Conservation (phyloP, 495 filamentous ascomycete genomes). For the Penicillium tannophilum region DNA sequence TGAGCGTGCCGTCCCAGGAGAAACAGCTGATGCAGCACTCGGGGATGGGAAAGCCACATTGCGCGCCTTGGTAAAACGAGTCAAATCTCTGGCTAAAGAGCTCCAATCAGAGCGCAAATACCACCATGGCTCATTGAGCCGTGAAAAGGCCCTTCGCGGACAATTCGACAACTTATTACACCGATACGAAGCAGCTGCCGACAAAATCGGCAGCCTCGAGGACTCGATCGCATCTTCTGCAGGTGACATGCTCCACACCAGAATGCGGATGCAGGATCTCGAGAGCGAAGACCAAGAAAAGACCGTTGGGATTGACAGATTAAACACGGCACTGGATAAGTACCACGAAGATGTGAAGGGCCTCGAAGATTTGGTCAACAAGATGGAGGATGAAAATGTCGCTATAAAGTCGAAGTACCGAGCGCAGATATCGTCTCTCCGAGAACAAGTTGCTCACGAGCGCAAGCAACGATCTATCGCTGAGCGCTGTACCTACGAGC, state of each 20-base stretch:
- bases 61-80: slow-evolving; percentile 36
- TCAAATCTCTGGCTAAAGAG: slow-evolving; percentile 40
- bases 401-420: slow-evolving; percentile 31
- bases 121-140: slow-evolving; percentile 34
- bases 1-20: slow-evolving; percentile 67
- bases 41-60: slow-evolving; percentile 42
- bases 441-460: slow-evolving; percentile 40
- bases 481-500: slow-evolving; percentile 36
- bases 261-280: slow-evolving; percentile 49
- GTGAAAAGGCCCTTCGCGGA: slow-evolving; percentile 41
- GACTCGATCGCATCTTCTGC: slow-evolving; percentile 59
- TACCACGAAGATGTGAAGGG: slow-evolving; percentile 66
- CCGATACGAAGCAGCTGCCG: slow-evolving; percentile 40
- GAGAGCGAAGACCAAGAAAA: slow-evolving; percentile 58
- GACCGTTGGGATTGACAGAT: slow-evolving; percentile 57
- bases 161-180: slow-evolving; percentile 46
- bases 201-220: slow-evolving; percentile 54
- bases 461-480: slow-evolving; percentile 37
- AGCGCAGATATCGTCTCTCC: slow-evolving; percentile 43
- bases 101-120: slow-evolving; percentile 35
- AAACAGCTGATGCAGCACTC: slow-evolving; percentile 49
- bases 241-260: slow-evolving; percentile 47
- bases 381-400: slow-evolving; percentile 58
- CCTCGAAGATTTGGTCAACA: slow-evolving; percentile 61
- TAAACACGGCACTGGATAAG: slow-evolving; percentile 61